Percentiles rank a stretch among this genome's conserved stretches.
Evolutionary conservation across 306 rosid species (phyloP).

Genomic region (Crotalaria pallida): DNA sequence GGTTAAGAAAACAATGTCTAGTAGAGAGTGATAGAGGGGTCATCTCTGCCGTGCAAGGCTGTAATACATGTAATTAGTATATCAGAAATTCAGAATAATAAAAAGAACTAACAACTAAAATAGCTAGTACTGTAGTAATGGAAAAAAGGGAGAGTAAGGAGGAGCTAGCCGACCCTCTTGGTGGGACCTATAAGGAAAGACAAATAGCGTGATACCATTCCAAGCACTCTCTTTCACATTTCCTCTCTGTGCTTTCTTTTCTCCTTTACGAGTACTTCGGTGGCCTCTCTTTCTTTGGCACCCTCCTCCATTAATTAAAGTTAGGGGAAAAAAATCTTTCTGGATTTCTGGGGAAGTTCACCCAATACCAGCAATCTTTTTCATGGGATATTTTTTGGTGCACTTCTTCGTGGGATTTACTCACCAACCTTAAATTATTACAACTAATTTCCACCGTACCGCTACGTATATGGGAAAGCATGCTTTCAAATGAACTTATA

Average conservation of each 20-base stretch:
- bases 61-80: too few species aligned
- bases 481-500: too few species aligned
- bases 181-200: constrained; percentile 49
- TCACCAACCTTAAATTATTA: too few species aligned
- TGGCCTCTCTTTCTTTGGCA: constrained; percentile 46
- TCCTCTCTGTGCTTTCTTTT: constrained; percentile 1
- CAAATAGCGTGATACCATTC: constrained; percentile 67
- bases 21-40: too few species aligned
- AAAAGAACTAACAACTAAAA: neutral
- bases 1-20: constrained; percentile 32
- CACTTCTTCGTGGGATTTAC: constrained; percentile 8
- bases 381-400: too few species aligned
- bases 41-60: constrained; percentile 42
- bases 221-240: constrained; percentile 58
- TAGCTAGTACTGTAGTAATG: neutral
- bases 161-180: constrained; percentile 1
- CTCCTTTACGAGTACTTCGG: neutral
- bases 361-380: constrained; percentile 29
- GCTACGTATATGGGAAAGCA: too few species aligned
- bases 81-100: too few species aligned
- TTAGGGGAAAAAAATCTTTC: constrained; percentile 40
- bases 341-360: constrained; percentile 58
- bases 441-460: too few species aligned
- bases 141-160: neutral
- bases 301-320: constrained; percentile 39